Base-by-base conservation (phyloP, 2,329 filamentous ascomycete species). In the Claviceps humidiphila region DNA sequence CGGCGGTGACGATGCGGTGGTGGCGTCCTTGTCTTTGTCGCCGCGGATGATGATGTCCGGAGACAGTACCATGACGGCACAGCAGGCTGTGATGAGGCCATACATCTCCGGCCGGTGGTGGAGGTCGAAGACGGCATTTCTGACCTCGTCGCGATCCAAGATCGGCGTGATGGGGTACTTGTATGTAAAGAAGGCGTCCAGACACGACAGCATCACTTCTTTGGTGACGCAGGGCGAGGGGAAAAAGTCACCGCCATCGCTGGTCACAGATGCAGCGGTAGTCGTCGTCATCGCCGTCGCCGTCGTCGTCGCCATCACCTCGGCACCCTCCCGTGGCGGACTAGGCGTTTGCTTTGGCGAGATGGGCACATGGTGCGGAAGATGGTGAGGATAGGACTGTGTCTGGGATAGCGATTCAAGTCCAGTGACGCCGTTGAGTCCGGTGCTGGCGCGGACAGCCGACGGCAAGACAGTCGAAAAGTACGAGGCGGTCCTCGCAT, bases 151-250 rank as follows among this genome's bases (percentile, higher is more conserved):
- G 1, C 57, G 59, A 46, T 66, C 51, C 1, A 67, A 24, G 14
- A 67, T 61, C 0, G 65, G 65, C 16, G 64, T 67, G 3, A 67
- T 61, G 0, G 64, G 63, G 17, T 67, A 66, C 49, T 67, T 67
- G 49, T 67, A 63, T 30, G 55, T 59, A 46, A 67, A 66, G 24
- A 63, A 67, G 1, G 59, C 64, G 45, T 65, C 58, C 0, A 67
- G 40, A 17, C 61, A 66, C 46, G 58, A 58, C 41, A 38, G 49
- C 16, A 66, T 51, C 2, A 63, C 49, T 3, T 54, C 43, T 1
- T 49, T 51, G 42, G 49, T 51, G 37, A 51, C 22, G 43, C 20
- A n/a, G 11, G 49, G 43, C 37, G 49, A 51, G 30, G 43, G 49
- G 11, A 45, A 1, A 34, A 51, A 51, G 20, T 47, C 0, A 53